A percentile compares a stretch with the other conserved stretches of the same genome.
Evolutionary conservation across 805 yeast species (phyloP).

Genomic region (Wickerhamiella slavikovae): DNA sequence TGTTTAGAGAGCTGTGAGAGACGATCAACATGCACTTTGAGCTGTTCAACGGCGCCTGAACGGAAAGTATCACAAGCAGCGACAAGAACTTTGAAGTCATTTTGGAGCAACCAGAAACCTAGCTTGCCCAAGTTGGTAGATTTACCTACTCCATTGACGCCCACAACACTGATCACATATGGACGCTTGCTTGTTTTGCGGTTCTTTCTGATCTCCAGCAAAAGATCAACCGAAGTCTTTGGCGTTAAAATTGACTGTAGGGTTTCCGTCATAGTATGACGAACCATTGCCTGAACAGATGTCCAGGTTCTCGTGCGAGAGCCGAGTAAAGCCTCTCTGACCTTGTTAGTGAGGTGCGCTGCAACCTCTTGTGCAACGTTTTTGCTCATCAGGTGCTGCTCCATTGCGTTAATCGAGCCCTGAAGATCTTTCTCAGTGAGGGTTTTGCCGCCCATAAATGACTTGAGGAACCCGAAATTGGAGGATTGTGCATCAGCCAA

Average conservation of each 20-base stretch:
- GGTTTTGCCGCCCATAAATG: conserved; percentile 48
- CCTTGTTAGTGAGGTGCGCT: conserved; percentile 42
- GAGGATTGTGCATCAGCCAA: conserved; percentile 9
- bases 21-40: conserved; percentile 81
- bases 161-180: conserved; percentile 90
- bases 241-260: conserved; percentile 63
- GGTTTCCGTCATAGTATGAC: conserved; percentile 35
- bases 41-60: conserved; percentile 97
- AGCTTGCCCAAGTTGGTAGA: conserved; percentile 86
- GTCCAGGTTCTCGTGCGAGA: conserved; percentile 57
- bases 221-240: conserved; percentile 67
- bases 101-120: conserved; percentile 89
- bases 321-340: conserved; percentile 49
- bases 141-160: conserved; percentile 96
- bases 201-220: conserved; percentile 52
- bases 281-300: conserved; percentile 50
- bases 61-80: conserved; percentile 97
- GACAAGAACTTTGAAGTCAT: conserved; percentile 64
- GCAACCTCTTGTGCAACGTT: conserved; percentile 89
- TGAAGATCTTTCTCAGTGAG: conserved; percentile 42
- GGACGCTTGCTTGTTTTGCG: conserved; percentile 28
- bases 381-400: conserved; percentile 60
- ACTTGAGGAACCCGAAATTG: conserved; percentile 36
- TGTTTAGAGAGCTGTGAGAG: conserved; percentile 44
- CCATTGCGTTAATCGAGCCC: conserved; percentile 42